Base-by-base conservation (phyloP, 1,284 basidiomycete species). In the Cryptococcus neoformans region DNA sequence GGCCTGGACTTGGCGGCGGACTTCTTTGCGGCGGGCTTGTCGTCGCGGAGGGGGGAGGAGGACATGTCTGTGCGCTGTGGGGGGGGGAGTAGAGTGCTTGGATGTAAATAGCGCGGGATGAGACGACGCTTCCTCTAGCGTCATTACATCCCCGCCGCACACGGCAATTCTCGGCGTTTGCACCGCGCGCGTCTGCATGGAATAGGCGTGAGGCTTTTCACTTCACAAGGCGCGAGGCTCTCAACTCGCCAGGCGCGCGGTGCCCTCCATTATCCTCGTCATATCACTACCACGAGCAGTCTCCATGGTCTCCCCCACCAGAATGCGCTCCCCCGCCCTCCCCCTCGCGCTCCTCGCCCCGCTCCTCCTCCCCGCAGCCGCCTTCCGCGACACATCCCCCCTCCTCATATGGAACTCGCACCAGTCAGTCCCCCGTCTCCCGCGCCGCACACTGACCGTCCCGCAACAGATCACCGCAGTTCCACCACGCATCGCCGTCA, bases 361-460 rank as follows among this genome's bases (percentile, higher is more conserved):
- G 2, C 53, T 64, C 28, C 55, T 64, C 7, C 47, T 62, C 6
- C 53, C 64, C 1, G 64, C 59, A 3, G 28, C 56, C 6, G 73
- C 66, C 0, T 74, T 74, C 69, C 64, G 65, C 47, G 70, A 74
- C 55, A 70, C 73, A 7, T 71, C 73, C 2, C 74, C 74, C 3
- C 62, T 76, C 38, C 63, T 74, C 12, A 60, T 73, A 8, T 76
- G 72, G 72, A 69, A 69, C 8, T 69, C 69, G 10, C 56, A 62
- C 42, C 63, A 67, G 74, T 76, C 41, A 56, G 73, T 68, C 21
- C 7, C 7, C 34, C 34, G 21, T 21, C 21, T 21, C 21, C 21
- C 21, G 21, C 21, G 21, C 21, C 21, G 21, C 21, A 21, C 21
- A 21, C 21, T 21, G 21, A 21, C 21, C 21, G 21, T 21, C 21